These are phyloP conservation scores for Termitomyces sp. DNA, from an alignment of 768 basidiomycete species.

Conservation along the genomic window DNA sequence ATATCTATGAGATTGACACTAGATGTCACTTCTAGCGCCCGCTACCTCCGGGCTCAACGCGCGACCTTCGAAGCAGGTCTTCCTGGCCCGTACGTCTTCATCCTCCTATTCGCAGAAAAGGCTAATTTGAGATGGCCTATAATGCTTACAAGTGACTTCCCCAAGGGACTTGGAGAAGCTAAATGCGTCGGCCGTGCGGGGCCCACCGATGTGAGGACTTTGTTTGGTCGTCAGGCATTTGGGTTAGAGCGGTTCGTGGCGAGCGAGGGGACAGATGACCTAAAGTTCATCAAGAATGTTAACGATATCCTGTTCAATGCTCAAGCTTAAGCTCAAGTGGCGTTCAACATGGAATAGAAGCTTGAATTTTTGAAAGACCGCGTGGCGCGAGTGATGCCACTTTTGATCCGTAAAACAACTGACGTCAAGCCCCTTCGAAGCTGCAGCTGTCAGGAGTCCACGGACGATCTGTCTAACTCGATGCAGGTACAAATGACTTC, in stretches of 20 bases:
- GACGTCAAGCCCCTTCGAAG: too few species aligned
- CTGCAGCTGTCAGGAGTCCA: too few species aligned
- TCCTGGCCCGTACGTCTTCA: constrained; percentile 39
- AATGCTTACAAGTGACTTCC: constrained; percentile 36
- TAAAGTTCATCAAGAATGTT: constrained; percentile 9
- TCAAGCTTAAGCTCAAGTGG: too few species aligned
- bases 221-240: constrained; percentile 31
- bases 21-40: constrained; percentile 24
- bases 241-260: constrained; percentile 30
- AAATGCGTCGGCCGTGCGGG: constrained; percentile 33
- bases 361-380: too few species aligned
- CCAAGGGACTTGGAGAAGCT: constrained; percentile 46
- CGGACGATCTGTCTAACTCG: too few species aligned
- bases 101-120: not conserved
- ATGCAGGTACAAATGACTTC: not conserved
- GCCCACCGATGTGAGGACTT: constrained; percentile 23
- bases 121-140: not conserved
- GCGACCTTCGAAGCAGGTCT: constrained; percentile 39
- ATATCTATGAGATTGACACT: not conserved
- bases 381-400: too few species aligned
- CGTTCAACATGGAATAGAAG: too few species aligned
- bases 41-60: constrained; percentile 45
- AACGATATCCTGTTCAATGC: constrained; percentile 16
- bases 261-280: not conserved
- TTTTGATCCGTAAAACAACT: too few species aligned